These are phyloP conservation scores for Kalanchoe fedtschenkoi DNA, from an alignment of 164 flowering plant species.

Conservation along the genomic window DNA sequence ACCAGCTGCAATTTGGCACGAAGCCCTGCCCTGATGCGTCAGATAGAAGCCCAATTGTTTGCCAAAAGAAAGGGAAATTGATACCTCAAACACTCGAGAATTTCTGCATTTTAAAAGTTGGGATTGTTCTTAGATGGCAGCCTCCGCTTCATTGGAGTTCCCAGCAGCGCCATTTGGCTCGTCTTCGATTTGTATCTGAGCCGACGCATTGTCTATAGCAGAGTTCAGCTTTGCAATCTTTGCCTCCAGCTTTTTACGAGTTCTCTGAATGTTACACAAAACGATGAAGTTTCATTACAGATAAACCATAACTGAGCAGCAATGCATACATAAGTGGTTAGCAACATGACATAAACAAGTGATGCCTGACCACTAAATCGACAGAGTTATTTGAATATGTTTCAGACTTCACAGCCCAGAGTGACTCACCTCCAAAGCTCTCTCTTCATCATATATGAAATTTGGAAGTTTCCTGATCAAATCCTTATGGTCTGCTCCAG, in stretches of 20 bases:
- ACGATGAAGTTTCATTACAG: background rate
- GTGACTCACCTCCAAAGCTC: constrained; percentile 70
- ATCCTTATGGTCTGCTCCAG: constrained; percentile 50
- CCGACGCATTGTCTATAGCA: constrained; percentile 73
- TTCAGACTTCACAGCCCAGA: constrained; percentile 6
- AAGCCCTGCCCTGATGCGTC: too few species aligned
- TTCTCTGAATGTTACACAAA: constrained; percentile 42
- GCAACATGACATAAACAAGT: background rate
- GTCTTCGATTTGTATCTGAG: constrained; percentile 54
- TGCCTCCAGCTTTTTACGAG: constrained; percentile 51
- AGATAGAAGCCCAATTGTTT: too few species aligned
- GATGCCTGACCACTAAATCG: too few species aligned
- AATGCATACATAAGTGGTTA: background rate
- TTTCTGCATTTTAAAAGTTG: background rate
- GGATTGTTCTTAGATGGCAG: constrained; percentile 12
- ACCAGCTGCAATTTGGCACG: too few species aligned
- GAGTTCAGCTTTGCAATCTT: constrained; percentile 79
- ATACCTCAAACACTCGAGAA: too few species aligned
- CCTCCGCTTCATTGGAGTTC: constrained; percentile 51
- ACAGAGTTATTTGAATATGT: background rate
- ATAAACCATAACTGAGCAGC: background rate
- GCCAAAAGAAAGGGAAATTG: too few species aligned
- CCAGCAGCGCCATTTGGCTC: constrained; percentile 36
- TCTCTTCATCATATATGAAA: constrained; percentile 90
- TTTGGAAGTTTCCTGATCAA: constrained; percentile 82